These are phyloP conservation scores for Styphnolobium japonicum DNA, from an alignment of 306 rosid genomes.

Conservation along the genomic window DNA sequence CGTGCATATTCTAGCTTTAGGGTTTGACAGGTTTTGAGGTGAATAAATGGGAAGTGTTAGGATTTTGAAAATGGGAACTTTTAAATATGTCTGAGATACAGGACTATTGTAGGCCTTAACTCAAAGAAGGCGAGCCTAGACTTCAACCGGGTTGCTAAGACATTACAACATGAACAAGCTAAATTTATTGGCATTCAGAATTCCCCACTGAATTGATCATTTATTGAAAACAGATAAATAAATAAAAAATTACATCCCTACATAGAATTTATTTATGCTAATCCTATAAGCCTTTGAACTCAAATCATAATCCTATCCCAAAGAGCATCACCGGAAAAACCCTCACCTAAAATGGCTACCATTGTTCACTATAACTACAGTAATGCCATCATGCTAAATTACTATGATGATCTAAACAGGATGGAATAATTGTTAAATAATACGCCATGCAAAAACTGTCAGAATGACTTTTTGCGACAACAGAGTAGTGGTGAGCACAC, in stretches of 20 bases:
- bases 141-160: not conserved
- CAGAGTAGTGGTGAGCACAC: not conserved
- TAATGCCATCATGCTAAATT: not conserved
- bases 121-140: not conserved
- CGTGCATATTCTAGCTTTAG: not conserved
- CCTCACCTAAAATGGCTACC: not conserved
- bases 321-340: not conserved
- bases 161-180: not conserved
- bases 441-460: not conserved
- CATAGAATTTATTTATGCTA: not conserved
- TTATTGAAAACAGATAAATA: not conserved
- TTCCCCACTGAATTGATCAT: not conserved
- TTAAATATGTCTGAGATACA: not conserved
- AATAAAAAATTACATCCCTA: not conserved
- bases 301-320: not conserved
- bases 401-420: not conserved
- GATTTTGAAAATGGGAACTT: not conserved
- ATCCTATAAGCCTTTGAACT: not conserved
- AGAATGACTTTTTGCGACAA: not conserved
- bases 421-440: not conserved
- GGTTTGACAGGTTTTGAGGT: not conserved
- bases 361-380: not conserved
- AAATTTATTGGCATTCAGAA: not conserved
- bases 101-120: not conserved
- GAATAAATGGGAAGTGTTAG: not conserved